Base-by-base conservation (phyloP, 2,329 filamentous ascomycete species). In the Alternaria sp. region DNA sequence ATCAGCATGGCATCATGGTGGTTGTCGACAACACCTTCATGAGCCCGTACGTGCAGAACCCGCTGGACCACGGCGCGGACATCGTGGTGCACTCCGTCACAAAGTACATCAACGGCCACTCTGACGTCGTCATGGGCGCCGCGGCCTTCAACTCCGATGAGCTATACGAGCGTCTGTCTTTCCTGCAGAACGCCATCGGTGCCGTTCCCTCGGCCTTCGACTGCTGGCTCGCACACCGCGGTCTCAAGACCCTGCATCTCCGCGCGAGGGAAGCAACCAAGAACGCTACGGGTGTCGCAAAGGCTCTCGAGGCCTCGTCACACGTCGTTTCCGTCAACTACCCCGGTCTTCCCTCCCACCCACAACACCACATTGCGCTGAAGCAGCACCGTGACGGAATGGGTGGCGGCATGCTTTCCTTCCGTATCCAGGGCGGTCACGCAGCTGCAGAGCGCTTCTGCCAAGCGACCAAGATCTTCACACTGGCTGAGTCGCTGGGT, bases 11-110 rank as follows among this genome's bases (percentile, higher is more conserved):
- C 66, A 93, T 98, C 75, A 86, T 93, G 78, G 96, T 99, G 46
- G 96, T 99, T n/a, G 96, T 99, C 45, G 96, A 99, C 85, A 99
- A 99, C 85, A 99, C 96, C 20, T 99, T 99, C 86, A 86, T 98
- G 78, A 95, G 92, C 65, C 96, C 96, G 30, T 99, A 98, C 80
- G 88, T 99, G 51, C 96, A 99, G 84, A 98, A 97, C 82, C 96
- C 96, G 4, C 89, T 99, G 60, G 91, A 96, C 78, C 93, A 95
- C 79, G 96, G 96, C 72, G 96, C 96, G 71, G 96, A 99, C 81
- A 94, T 98, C 69, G 95, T 98, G 71, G 92, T 98, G 46, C 95
- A 98, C 86, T 94, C 90, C 59, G 96, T 99, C 60, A 99, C 96
- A 47, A 99, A 99, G 84, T 99, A 98, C 84, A 98, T 99, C 84